phyloP scores from a whole-genome alignment of 192 early-diverging fungal genomes.

The Linnemannia zychae region DNA sequence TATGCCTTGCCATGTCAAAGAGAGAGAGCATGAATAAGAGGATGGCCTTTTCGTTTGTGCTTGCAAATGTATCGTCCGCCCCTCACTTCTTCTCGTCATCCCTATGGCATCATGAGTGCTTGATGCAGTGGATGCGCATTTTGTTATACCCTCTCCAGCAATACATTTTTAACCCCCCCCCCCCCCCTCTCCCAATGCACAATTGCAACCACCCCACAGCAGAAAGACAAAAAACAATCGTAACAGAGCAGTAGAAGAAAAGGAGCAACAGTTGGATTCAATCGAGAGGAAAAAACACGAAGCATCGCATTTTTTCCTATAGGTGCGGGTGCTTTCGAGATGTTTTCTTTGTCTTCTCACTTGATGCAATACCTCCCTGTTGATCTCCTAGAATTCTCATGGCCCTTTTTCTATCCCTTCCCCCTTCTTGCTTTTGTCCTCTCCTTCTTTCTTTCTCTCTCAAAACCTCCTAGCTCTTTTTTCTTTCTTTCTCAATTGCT shows the following conservation, averaged over 20 bases:
- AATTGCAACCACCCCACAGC: background rate
- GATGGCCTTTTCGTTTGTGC: background rate
- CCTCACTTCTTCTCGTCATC: background rate
- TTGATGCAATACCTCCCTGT: background rate
- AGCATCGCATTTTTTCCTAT: background rate
- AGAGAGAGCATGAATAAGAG: background rate
- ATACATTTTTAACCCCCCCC: too few species aligned
- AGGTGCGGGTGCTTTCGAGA: background rate
- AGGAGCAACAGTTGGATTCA: background rate
- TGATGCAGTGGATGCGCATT: background rate
- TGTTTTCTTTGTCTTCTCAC: background rate
- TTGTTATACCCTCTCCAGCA: too few species aligned
- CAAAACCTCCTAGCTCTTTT: background rate
- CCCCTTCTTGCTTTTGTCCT: background rate
- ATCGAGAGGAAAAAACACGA: background rate
- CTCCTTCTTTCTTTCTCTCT: background rate
- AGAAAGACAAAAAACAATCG: background rate
- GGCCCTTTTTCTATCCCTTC: background rate
- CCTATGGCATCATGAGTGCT: background rate
- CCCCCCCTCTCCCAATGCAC: background rate
- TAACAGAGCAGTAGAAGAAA: background rate
- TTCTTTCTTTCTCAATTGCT: background rate
- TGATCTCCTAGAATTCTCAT: background rate
- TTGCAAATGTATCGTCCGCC: background rate
- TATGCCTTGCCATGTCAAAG: background rate